A percentile compares a stretch with the other conserved stretches of the same genome.
These are phyloP conservation scores for Diplodia scrobiculata DNA, from an alignment of 2,329 filamentous ascomycete genomes.

Conservation along the genomic window DNA sequence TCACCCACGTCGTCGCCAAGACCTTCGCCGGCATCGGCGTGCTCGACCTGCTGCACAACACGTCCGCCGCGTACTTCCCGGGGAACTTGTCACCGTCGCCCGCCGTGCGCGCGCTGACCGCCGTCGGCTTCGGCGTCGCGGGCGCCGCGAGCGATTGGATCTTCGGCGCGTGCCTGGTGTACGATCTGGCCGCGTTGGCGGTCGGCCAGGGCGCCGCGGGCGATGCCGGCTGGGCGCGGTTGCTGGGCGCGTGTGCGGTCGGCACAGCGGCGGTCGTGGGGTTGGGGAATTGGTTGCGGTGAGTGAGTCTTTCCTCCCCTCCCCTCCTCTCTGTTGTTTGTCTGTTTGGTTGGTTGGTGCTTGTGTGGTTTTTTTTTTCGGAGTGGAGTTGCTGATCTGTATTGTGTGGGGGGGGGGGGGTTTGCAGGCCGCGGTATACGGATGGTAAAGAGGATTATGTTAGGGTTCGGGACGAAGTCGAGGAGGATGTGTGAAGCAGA, in stretches of 20 bases:
- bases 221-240: conserved; percentile 51
- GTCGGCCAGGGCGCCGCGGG: conserved; percentile 53
- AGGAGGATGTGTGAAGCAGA: conserved; percentile 14
- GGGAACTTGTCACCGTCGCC: conserved; percentile 49
- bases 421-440: conserved; percentile 18
- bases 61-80: conserved; percentile 58
- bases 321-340: not conserved
- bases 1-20: conserved; percentile 62
- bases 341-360: not conserved
- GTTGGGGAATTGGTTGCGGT: conserved; percentile 57
- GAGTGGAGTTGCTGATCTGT: not conserved
- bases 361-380: not conserved
- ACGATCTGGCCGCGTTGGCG: conserved; percentile 58
- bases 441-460: conserved; percentile 16
- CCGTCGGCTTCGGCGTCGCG: conserved; percentile 55
- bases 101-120: conserved; percentile 56
- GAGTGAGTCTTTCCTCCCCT: conserved; percentile 37
- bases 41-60: conserved; percentile 62
- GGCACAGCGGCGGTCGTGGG: conserved; percentile 58
- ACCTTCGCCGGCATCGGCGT: conserved; percentile 64
- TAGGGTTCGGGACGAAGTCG: conserved; percentile 15
- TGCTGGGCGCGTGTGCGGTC: conserved; percentile 57
- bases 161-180: conserved; percentile 61
- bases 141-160: conserved; percentile 61
- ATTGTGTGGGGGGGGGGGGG: not conserved